A percentile compares a stretch with the other conserved stretches of the same genome.
Conservation (phyloP, 371 early-diverging fungal genomes). For the Syncephalis fuscata region DNA sequence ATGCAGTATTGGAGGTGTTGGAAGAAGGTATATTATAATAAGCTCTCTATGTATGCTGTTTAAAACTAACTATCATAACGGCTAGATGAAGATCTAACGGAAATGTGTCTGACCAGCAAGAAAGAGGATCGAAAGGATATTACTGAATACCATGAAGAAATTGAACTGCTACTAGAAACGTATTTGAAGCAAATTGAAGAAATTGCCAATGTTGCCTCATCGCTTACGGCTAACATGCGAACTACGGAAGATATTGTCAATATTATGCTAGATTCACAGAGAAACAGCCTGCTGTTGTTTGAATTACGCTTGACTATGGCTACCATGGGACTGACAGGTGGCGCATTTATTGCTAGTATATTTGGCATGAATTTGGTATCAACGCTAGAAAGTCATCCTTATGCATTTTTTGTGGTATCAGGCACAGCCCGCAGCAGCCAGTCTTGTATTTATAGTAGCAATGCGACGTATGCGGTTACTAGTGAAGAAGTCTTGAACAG, state of each 20-base stretch:
- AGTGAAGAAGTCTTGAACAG: background rate
- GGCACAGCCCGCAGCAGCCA: constrained; percentile 1
- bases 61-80: constrained; percentile 1
- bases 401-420: constrained; percentile 44
- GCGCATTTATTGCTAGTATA: constrained; percentile 46
- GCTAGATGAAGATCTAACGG: constrained; percentile 73
- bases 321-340: constrained; percentile 55
- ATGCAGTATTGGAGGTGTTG: constrained; percentile 57
- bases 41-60: background rate
- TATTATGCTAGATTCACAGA: constrained; percentile 64
- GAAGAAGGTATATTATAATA: constrained; percentile 36
- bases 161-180: constrained; percentile 73
- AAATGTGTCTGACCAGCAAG: constrained; percentile 75
- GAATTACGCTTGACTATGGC: constrained; percentile 66
- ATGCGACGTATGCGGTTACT: background rate
- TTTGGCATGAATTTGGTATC: constrained; percentile 83
- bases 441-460: background rate
- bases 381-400: constrained; percentile 45
- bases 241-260: constrained; percentile 77
- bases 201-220: constrained; percentile 46
- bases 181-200: constrained; percentile 78
- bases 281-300: constrained; percentile 69
- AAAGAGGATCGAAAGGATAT: constrained; percentile 29
- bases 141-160: constrained; percentile 60
- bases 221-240: constrained; percentile 52